Evolutionary conservation across 495 filamentous ascomycete species (phyloP), one percentile per base, ranked within the genome.

Genomic region (Daldinia grandis): DNA sequence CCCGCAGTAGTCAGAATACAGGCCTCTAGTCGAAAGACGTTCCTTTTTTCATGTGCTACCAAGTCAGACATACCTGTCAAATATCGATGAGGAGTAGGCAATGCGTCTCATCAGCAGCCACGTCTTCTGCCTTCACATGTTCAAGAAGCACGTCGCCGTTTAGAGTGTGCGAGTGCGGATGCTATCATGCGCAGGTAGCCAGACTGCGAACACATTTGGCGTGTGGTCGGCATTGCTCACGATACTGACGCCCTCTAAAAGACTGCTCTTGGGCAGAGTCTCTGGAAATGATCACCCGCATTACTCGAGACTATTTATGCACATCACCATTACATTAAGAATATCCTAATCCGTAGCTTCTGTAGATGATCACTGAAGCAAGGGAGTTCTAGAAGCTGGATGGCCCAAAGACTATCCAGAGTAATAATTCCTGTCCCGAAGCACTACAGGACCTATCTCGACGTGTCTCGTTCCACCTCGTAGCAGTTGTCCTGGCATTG

Each of bases 101-200:
- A 69, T 73, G 42, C 70, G 65, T 73, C 56, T 73, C 51, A 57
- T 62, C 35, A 30, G 47, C 50, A 42, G 61, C 70, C 70, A 73
- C 70, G 70, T 73, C 70, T 69, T 62, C 65, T 47, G 17, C 21
- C 31, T 64, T 62, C 50, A 56, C 64, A 58, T 62, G 64, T 53
- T 65, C 49, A 62, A 40, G 51, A 69, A 24, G 58, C 15, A 40
- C 35, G 49, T 38, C 59, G 40, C 24, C 21, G 12, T 62, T 62
- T 58, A 28, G 53, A 58, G 65, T 64, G 42, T 69, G 60, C 49
- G 61, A 62, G 64, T 73, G 65, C 66, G 65, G 70, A 54, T 58
- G 57, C 47, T 37, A 31, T 19, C 57, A 65, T 62, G 62, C 58
- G 51, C 33, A 33, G 24, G 62, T 62, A 40, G 47, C 60, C n/a